phyloP scores from a whole-genome alignment of 2,329 filamentous ascomycete species.

The Botrytis pseudocinerea region DNA sequence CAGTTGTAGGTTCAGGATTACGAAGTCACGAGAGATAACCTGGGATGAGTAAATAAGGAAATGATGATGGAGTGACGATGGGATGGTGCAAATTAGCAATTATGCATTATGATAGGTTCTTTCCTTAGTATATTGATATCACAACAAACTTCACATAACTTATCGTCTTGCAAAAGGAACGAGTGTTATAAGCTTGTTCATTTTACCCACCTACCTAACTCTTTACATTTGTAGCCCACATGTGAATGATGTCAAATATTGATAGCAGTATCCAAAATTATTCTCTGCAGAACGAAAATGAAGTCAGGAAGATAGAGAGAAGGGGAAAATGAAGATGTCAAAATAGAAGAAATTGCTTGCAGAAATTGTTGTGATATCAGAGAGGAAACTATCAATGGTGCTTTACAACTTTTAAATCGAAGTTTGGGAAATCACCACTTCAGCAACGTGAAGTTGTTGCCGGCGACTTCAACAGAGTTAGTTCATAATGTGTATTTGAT shows the following conservation, averaged over 20 bases:
- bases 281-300: not conserved
- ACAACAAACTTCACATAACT: not conserved
- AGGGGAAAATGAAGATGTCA: not conserved
- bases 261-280: not conserved
- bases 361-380: not conserved
- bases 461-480: not conserved
- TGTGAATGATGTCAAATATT: not conserved
- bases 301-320: not conserved
- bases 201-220: too few species aligned
- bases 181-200: not conserved
- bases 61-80: not conserved
- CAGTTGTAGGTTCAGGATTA: constrained; percentile 45
- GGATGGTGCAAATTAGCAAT: not conserved
- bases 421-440: not conserved
- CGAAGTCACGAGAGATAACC: not conserved
- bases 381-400: not conserved
- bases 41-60: not conserved
- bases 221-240: not conserved
- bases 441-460: not conserved
- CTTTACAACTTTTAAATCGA: not conserved
- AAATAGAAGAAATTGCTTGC: not conserved
- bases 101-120: not conserved
- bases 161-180: not conserved
- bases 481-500: fast-evolving
- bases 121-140: not conserved